phyloP scores from a whole-genome alignment of 2,329 filamentous ascomycete genomes.

The Nigrospora oryzae region DNA sequence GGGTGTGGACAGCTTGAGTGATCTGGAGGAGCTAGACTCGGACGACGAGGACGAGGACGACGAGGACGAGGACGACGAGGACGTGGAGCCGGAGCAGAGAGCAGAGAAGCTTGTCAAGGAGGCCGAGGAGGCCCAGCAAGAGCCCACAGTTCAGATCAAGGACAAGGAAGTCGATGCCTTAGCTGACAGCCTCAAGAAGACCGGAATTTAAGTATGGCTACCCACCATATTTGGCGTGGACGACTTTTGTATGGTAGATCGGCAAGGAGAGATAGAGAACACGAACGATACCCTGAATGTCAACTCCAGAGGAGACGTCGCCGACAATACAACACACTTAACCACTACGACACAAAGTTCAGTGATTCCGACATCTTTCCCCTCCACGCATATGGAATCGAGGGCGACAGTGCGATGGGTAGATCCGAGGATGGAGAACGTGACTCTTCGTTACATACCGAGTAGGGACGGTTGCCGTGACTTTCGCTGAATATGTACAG shows the following conservation, averaged over 20 bases:
- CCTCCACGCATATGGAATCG: too few relatives aligned
- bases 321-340: too few relatives aligned
- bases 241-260: neutral
- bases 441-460: too few relatives aligned
- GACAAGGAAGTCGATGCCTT: slow-evolving; percentile 76
- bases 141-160: slow-evolving; percentile 62
- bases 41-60: slow-evolving; percentile 63
- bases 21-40: slow-evolving; percentile 69
- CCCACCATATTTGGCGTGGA: neutral
- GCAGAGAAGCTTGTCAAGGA: slow-evolving; percentile 63
- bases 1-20: slow-evolving; percentile 79
- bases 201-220: slow-evolving; percentile 36
- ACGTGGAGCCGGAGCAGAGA: slow-evolving; percentile 50
- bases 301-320: neutral
- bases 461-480: neutral
- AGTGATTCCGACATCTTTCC: too few relatives aligned
- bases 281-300: slow-evolving; percentile 1
- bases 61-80: slow-evolving; percentile 61
- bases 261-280: slow-evolving; percentile 1
- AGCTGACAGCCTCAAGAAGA: slow-evolving; percentile 68
- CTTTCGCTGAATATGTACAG: slow-evolving; percentile 5
- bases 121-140: slow-evolving; percentile 63
- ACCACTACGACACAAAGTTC: too few relatives aligned
- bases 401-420: too few relatives aligned
- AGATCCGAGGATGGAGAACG: too few relatives aligned